Percentiles rank a stretch among this genome's conserved stretches.
Evolutionary conservation across 768 basidiomycete genomes (phyloP).

Genomic region (Hysterangium stoloniferum): DNA sequence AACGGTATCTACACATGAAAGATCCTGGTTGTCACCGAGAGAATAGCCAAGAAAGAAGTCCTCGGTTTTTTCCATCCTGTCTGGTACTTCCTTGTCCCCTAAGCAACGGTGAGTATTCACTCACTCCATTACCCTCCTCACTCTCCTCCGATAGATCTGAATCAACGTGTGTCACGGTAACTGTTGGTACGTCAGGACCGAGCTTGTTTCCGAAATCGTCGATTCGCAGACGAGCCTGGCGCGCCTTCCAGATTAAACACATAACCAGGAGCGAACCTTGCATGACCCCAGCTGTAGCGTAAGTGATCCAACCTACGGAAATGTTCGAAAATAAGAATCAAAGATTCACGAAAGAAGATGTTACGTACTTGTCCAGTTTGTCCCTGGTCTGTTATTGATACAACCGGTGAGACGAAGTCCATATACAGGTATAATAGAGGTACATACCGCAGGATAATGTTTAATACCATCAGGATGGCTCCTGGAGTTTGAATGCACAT

Average conservation of each 20-base stretch:
- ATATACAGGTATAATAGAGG: neutral
- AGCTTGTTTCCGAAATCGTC: constrained; percentile 83
- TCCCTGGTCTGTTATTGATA: constrained; percentile 50
- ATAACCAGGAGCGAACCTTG: constrained; percentile 76
- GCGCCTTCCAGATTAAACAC: constrained; percentile 79
- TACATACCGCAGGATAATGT: constrained; percentile 58
- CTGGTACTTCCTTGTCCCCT: neutral
- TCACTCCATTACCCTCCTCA: neutral
- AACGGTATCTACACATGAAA: too few species aligned
- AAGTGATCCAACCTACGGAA: constrained; percentile 66
- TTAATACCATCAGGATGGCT: constrained; percentile 76
- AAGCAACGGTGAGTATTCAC: constrained; percentile 4
- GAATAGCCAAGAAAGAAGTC: neutral
- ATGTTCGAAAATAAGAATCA: neutral
- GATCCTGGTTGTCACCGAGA: too few species aligned
- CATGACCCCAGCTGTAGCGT: constrained; percentile 74
- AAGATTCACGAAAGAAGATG: neutral
- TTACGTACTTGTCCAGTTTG: constrained; percentile 73
- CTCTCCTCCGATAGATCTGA: neutral
- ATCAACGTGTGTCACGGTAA: constrained; percentile 4
- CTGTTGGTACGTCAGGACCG: constrained; percentile 5
- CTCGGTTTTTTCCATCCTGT: neutral
- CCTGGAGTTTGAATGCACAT: constrained; percentile 95
- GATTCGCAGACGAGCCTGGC: constrained; percentile 66
- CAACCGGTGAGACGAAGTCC: neutral